Conservation (phyloP, 139 green algal genomes). For the Eudorina sp. region DNA sequence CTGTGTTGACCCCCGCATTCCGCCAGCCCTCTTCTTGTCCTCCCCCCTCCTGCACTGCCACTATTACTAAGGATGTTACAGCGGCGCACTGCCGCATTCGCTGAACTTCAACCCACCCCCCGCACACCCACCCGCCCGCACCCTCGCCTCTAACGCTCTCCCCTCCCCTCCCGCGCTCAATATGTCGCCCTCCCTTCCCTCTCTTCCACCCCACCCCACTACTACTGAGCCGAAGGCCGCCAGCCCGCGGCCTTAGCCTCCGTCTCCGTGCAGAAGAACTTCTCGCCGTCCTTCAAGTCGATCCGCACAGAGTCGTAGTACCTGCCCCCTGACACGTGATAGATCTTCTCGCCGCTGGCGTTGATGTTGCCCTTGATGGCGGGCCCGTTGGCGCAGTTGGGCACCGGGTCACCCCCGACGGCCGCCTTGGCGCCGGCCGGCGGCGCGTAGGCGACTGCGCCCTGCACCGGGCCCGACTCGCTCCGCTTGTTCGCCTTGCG, state of each 20-base stretch:
- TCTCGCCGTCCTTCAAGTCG: conserved; percentile 73
- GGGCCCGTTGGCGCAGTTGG: conserved; percentile 14
- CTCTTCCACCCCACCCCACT: no score
- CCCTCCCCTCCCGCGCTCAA: no score
- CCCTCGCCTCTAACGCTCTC: no score
- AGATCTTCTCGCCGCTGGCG: conserved; percentile 78
- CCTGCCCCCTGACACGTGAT: conserved; percentile 59
- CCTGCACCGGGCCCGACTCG: not conserved
- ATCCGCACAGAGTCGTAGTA: conserved; percentile 69
- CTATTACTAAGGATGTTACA: no score
- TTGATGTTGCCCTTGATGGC: conserved; percentile 90
- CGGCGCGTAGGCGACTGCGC: not conserved
- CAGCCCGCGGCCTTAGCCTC: conserved; percentile 80
- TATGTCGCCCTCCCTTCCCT: no score
- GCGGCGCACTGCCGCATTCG: no score
- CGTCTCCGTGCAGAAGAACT: conserved; percentile 80
- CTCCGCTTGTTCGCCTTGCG: conserved; percentile 59
- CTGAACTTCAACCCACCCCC: no score
- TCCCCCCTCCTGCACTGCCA: no score
- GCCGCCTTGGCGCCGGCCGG: not conserved
- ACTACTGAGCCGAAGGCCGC: conserved; percentile 43
- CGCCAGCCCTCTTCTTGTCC: no score
- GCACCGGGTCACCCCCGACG: conserved; percentile 4
- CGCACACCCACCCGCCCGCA: no score
- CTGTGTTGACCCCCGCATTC: no score